Conservation (phyloP, 345 rosid genomes). For the Lepidium didymum region DNA sequence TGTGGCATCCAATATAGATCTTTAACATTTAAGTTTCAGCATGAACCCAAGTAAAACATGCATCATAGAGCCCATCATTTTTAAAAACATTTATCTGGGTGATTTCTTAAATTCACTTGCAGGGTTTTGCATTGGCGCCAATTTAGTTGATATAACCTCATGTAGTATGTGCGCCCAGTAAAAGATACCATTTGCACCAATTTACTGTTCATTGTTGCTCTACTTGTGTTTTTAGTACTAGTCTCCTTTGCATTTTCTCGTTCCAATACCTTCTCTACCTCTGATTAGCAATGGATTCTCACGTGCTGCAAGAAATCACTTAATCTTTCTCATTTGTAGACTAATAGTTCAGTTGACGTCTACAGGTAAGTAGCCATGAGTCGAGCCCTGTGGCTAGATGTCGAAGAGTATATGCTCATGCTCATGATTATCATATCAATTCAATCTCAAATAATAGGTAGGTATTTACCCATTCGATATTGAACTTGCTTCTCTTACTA, state of each 20-base stretch:
- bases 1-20: background rate
- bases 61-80: background rate
- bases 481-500: background rate
- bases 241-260: background rate
- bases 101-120: background rate
- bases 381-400: conserved; percentile 83
- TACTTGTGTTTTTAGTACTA: background rate
- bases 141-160: background rate
- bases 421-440: conserved; percentile 98
- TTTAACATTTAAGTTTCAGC: background rate
- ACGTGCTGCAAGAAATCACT: background rate
- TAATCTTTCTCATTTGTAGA: background rate
- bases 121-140: background rate
- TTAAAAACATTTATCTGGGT: background rate
- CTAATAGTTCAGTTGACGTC: conserved; percentile 8
- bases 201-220: background rate
- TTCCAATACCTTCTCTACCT: background rate
- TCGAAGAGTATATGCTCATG: conserved; percentile 94
- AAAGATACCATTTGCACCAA: background rate
- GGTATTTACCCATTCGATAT: background rate
- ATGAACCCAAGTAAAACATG: background rate
- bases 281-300: background rate
- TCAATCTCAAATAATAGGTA: conserved; percentile 96
- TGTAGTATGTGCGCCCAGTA: background rate
- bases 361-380: conserved; percentile 79